Evolutionary conservation across 225 moss, liverwort and hornwort genomes (phyloP), one percentile per base, ranked within the genome.

Genomic region (Sphagnum tenellum): DNA sequence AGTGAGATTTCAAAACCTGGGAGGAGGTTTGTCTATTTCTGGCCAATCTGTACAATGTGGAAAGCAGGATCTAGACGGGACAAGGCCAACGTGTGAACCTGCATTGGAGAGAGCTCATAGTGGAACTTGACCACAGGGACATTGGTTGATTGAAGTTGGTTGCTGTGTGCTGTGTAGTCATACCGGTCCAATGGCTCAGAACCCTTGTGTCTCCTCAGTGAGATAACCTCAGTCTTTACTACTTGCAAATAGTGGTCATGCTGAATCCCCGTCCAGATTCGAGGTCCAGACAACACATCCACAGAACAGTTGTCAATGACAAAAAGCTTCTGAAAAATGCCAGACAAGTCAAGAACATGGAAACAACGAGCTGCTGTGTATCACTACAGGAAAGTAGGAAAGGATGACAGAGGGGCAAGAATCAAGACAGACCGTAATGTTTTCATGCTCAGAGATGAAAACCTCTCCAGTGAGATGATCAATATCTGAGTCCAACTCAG

Each of bases 161-260:
- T 87, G 62, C 90, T 90, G 69, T 90, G 90, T 29, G 90, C 88
- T 12, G 87, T 87, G 67, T 85, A 86, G 70, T 86, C 88, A 68
- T 90, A 88, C 63, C 85, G 85, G 70, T 88, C 90, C 47, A 88
- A 68, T 51, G 88, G 57, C 67, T 71, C 82, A 44, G 73, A 74
- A 48, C 74, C 81, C 61, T 79, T 73, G 46, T 74, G 75, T 65
- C 85, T 82, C 47, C 80, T 81, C 13, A 79, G 81, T 50, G 88
- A 81, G 51, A 90, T 75, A 55, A 88, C 82, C 79, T 90, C 90
- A 9, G 90, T 88, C 70, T 88, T 90, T 0, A 90, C 90, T 3
- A 85, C 90, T 80, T 90, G 90, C 77, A 90, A 78, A 67, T 90
- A 90, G 71, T 90, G 90, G 75, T 90, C 90, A 63, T 82, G 79